Evolutionary conservation across 352 stramenopile genomes (phyloP).

Genomic region (Globisporangium nodosum): DNA sequence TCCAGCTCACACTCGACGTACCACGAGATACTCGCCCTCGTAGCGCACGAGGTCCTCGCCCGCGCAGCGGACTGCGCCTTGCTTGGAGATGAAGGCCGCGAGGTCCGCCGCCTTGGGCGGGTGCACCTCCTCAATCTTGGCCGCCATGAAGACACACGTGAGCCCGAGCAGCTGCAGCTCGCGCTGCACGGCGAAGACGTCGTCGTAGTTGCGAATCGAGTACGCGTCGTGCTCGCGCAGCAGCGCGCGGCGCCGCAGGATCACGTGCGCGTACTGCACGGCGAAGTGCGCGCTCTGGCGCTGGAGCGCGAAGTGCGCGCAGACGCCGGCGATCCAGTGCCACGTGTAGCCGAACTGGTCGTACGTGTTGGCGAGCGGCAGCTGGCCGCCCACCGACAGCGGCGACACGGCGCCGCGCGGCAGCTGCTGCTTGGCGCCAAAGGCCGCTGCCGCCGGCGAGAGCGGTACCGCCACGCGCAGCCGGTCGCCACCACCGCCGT

Average conservation of each 20-base stretch:
- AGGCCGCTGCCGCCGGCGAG: conserved; percentile 14
- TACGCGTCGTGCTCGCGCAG: conserved; percentile 29
- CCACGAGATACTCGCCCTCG: conserved; percentile 57
- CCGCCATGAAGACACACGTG: conserved; percentile 74
- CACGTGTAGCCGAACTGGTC: conserved; percentile 80
- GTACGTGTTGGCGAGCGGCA: conserved; percentile 36
- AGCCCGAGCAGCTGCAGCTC: conserved; percentile 57
- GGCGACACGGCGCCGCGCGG: conserved; percentile 25
- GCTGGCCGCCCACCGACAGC: conserved; percentile 46
- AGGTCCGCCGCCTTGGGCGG: conserved; percentile 68
- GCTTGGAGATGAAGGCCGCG: conserved; percentile 49
- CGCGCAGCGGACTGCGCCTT: conserved; percentile 33
- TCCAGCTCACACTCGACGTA: conserved; percentile 22
- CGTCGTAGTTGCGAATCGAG: conserved; percentile 31
- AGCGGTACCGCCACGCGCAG: conserved; percentile 17
- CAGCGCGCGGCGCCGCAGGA: conserved; percentile 51
- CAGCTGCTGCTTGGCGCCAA: conserved; percentile 6
- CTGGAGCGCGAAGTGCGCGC: conserved; percentile 70
- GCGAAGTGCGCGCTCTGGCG: conserved; percentile 74
- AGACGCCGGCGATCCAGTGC: conserved; percentile 63
- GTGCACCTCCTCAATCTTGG: conserved; percentile 82
- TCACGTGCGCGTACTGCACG: conserved; percentile 69
- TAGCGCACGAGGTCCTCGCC: conserved; percentile 50
- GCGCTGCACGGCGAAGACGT: conserved; percentile 46
- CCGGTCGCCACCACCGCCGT: neutral